phyloP scores from a whole-genome alignment of 2,329 filamentous ascomycete species.

The Colletotrichum siamense region DNA sequence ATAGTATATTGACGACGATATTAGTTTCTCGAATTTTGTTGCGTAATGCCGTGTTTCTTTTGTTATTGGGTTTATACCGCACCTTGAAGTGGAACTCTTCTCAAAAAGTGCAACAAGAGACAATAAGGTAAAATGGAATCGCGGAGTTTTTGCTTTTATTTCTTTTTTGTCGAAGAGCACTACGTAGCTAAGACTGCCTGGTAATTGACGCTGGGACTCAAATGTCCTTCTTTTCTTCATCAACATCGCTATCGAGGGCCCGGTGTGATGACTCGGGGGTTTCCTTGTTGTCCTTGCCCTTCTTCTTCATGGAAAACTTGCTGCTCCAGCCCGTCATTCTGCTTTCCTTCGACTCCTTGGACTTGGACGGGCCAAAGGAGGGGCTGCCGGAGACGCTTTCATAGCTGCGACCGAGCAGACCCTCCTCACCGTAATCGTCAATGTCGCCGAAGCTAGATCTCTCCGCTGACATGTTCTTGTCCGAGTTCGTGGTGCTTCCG shows the following conservation, averaged over 20 bases:
- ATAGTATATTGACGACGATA: background rate
- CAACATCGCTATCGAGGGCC: slow-evolving; percentile 2
- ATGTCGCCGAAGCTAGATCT: slow-evolving; percentile 64
- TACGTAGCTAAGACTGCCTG: background rate
- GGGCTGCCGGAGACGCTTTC: slow-evolving; percentile 64
- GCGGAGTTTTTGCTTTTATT: background rate
- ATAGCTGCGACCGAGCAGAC: slow-evolving; percentile 53
- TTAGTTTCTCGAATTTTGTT: background rate
- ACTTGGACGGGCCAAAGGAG: slow-evolving; percentile 56
- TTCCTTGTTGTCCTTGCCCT: slow-evolving; percentile 61
- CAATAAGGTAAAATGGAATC: background rate
- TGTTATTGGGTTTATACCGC: background rate
- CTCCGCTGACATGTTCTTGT: slow-evolving; percentile 60
- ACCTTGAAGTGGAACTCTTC: background rate
- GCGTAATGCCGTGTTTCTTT: background rate
- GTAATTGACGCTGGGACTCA: background rate
- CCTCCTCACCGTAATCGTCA: slow-evolving; percentile 57
- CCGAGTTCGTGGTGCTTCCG: slow-evolving; percentile 61
- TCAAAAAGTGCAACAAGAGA: background rate
- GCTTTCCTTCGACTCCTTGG: slow-evolving; percentile 50
- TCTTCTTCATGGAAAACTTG: slow-evolving; percentile 66
- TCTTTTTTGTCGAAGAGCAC: background rate
- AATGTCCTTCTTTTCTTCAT: slow-evolving; percentile 21
- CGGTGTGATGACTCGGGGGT: slow-evolving; percentile 57
- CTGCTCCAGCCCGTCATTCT: slow-evolving; percentile 54